Base-by-base conservation (phyloP, 805 yeast species). In the Cyberlindnera amylophila region DNA sequence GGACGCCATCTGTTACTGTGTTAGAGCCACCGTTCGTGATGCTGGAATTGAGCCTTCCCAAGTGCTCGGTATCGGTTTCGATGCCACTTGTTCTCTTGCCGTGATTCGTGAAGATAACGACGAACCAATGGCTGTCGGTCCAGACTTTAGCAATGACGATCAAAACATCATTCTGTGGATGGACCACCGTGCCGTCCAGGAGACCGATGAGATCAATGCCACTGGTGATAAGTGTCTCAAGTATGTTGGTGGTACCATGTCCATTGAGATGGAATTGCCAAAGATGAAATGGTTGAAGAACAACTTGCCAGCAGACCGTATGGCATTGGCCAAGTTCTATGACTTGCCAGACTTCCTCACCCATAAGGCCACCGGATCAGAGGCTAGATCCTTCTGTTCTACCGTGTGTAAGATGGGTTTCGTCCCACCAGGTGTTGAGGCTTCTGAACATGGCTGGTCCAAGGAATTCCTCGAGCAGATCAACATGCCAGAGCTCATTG, bases 251-350 rank as follows among this genome's bases (percentile, higher is more conserved):
- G 98, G 98, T 15, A 82, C 81, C 55, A 91, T 93, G 97, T 89
- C 97, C 38, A 85, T 93, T 57, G 99, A 91, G 65, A 93, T 93
- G 98, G 98, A 93, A 61, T 73, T 93, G 51, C 99, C 99, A 47
- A 93, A 93, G 66, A 89, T 88, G 68, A 86, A 86, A 67, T 93
- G 99, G 99, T 74, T 93, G 58, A 91, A 91, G 62, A 82, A 85
- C 62, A 73, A 93, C 64, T 67, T 89, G 70, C 86, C 95, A 4
- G 66, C 68, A 27, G 77, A 70, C 13, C 64, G 66, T 42, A 85
- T 87, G 62, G 59, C 63, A 6, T 55, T 67, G 24, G 77, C 84
- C 54, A 84, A 87, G 67, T 93, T 93, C 64, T 91, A 88, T 62
- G 99, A 93, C 63, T 74, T 93, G 51, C 86, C 96, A 4, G 99